Evolutionary conservation across 306 rosid species (phyloP), one percentile per base, ranked within the genome.

Genomic region (Acmispon strigosus): DNA sequence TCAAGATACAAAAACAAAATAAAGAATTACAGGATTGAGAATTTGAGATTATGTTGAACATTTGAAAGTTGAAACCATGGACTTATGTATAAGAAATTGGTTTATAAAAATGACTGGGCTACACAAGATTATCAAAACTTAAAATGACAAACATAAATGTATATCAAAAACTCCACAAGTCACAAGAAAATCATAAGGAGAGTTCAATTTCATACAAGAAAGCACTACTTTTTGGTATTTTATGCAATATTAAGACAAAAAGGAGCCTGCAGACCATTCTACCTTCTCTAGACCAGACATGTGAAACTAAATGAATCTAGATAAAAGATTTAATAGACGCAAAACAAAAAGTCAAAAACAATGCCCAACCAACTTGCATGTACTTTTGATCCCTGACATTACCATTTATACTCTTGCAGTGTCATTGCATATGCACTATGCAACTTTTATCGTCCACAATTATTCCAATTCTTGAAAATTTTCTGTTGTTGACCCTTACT

Each of bases 1-100:
- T 62, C 73, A 77, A 62, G 62, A 81, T 50, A 70, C 58, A 75
- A 72, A 50, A 75, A 49, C 48, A 29, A 64, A 18, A 53, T 18
- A 56, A 22, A 56, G 50, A 60, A 8, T n/a, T 61, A 52, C 13
- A 59, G 66, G 71, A 73, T 11, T 50, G 39, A 42, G 57, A 83
- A 48, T 39, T 11, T 50, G 39, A 42, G 57, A 83, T 52, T 39
- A 62, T 48, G 50, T 15, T 43, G 7, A 36, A 55, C 56, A 24
- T 22, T 15, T 47, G 15, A 61, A 56, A 24, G 16, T 15, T 47
- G 15, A 61, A 56, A 58, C 17, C 10, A 67, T 42, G 57, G 54
- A 53, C 37, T 54, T 49, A 13, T 17, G 9, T 57, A 62, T 18
- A 53, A 67, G 44, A 59, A 57, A 48, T 11, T 8, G 29, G n/a